Conservation (phyloP, 805 yeast genomes). For the Zygosaccharomyces bisporus region DNA sequence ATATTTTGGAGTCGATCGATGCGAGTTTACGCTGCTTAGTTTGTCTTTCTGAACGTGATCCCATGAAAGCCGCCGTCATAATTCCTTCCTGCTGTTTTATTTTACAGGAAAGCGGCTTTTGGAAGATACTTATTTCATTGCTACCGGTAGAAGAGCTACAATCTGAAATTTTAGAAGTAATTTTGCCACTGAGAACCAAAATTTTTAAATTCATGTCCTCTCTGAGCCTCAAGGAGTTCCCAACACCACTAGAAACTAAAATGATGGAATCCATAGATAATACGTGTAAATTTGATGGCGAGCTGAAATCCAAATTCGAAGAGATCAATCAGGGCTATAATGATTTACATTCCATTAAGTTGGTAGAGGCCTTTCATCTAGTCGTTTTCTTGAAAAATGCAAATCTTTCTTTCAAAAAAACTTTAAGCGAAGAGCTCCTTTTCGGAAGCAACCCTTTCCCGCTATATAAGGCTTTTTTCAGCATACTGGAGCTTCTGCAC, state of each 20-base stretch:
- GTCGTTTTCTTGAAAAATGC: conserved; percentile 52
- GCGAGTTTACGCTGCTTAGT: conserved; percentile 10
- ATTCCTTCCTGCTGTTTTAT: conserved; percentile 13
- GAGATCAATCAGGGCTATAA: conserved; percentile 13
- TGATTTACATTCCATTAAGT: conserved; percentile 15
- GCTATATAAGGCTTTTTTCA: conserved; percentile 39
- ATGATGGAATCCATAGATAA: conserved; percentile 15
- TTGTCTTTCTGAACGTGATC: conserved; percentile 9
- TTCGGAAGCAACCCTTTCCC: conserved; percentile 56
- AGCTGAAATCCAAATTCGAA: conserved; percentile 7
- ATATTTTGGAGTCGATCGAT: conserved; percentile 11
- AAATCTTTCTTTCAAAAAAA: conserved; percentile 57
- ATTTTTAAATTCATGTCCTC: conserved; percentile 12
- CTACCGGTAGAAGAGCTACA: conserved; percentile 14
- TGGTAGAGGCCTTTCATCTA: conserved; percentile 52
- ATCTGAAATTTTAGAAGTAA: conserved; percentile 14
- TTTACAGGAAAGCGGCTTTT: conserved; percentile 15
- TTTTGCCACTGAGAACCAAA: conserved; percentile 13
- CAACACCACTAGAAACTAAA: conserved; percentile 12
- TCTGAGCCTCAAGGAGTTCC: conserved; percentile 15
- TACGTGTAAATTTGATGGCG: conserved; percentile 13
- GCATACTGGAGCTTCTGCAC: conserved; percentile 33
- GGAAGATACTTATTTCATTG: conserved; percentile 15
- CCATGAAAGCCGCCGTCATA: conserved; percentile 14
- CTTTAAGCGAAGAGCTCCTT: conserved; percentile 59